phyloP scores from a whole-genome alignment of 345 rosid species.

The Lepidium africanum region DNA sequence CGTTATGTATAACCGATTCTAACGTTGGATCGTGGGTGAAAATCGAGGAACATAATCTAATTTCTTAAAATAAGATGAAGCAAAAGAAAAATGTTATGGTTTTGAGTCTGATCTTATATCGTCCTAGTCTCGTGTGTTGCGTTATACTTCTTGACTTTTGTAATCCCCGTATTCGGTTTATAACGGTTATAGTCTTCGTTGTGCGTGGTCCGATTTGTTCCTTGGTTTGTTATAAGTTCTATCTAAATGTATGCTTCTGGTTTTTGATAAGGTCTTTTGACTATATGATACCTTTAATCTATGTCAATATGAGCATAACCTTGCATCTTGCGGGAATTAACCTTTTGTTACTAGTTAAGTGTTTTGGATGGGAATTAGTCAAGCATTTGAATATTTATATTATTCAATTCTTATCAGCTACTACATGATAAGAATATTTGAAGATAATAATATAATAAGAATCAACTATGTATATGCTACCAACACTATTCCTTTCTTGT shows the following conservation, averaged over 20 bases:
- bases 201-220: not conserved
- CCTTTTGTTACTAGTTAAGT: not conserved
- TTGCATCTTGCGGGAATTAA: not conserved
- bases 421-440: too few species aligned
- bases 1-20: constrained; percentile 51
- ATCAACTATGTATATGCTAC: too few species aligned
- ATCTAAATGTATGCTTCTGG: not conserved
- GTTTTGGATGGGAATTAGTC: not conserved
- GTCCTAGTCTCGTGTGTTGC: not conserved
- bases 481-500: too few species aligned
- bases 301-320: not conserved
- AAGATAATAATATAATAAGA: too few species aligned
- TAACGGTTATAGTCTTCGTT: not conserved
- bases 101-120: not conserved
- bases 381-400: not conserved
- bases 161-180: not conserved
- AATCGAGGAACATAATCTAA: constrained; percentile 45
- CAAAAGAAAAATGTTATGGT: not conserved
- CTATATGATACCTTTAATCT: not conserved
- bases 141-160: not conserved
- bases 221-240: not conserved
- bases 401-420: not conserved
- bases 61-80: not conserved
- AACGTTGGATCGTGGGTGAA: constrained; percentile 69
- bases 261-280: not conserved